Base-by-base conservation (phyloP, 371 early-diverging fungal genomes). In the Rhizopus stolonifer region DNA sequence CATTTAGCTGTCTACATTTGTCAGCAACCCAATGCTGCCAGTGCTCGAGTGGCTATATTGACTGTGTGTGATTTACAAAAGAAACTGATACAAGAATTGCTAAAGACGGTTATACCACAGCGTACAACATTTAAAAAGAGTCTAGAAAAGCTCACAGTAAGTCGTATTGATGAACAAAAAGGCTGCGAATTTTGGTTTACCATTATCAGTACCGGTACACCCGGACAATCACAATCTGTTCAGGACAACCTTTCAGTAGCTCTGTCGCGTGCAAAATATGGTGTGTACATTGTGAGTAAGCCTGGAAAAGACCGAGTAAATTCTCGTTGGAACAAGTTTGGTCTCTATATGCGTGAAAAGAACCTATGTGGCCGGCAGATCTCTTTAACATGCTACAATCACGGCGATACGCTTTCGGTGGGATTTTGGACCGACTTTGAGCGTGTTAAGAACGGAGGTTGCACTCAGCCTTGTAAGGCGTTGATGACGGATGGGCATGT, bases 401-500 rank as follows among this genome's bases (percentile, higher is more conserved):
- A 64, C 17, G 49, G 44, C 0, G 49, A 58, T 19, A 49, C 25
- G 13, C 46, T 54, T 3, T 6, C 18, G 10, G 60, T 65, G 17
- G 51, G 49, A 2, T 36, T 57, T 14, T 63, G 58, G 57, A 15
- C 43, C 14, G 70, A 72, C 17, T 75, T 75, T 40, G 33, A 44
- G 1, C 11, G 43, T 4, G 51, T 70, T 19, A 61, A 48, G 44
- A 70, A 77, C 21, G 77, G 77, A 15, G 77, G 77, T 1, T 77
- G 77, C 40, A 34, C 24, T 43, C 33, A 43, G 2, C 46, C 53
- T 8, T 77, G 77, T 44, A 52, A 33, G 1, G 58, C 62, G 0
- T 43, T 77, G 13, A 60, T 77, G 56, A 46, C 48, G 0, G 70
- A 70, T 44, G 73, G 77, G 0, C 77, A 77, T 58, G 65, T 56